Evolutionary conservation across 2,329 filamentous ascomycete species (phyloP).

Genomic region (Penicillium sp.): DNA sequence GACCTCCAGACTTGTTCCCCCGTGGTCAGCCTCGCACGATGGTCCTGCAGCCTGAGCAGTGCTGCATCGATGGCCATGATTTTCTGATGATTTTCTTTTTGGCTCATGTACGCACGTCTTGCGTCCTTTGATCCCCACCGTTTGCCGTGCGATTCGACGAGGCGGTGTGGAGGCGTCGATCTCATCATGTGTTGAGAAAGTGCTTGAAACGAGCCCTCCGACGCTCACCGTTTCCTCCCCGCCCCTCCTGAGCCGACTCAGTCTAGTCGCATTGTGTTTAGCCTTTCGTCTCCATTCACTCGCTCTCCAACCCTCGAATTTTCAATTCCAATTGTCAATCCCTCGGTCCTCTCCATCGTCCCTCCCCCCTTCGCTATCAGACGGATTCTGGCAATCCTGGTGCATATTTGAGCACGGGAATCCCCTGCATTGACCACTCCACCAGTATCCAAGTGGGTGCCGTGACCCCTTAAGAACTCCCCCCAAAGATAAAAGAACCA

Average conservation of each 20-base stretch:
- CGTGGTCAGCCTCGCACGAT: too few relatives aligned
- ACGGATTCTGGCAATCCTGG: conserved; percentile 10
- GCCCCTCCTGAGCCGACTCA: conserved; percentile 1
- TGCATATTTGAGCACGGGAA: too few relatives aligned
- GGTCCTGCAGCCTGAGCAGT: too few relatives aligned
- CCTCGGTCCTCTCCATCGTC: background rate
- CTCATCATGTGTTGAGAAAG: conserved; percentile 7
- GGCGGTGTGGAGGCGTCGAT: conserved; percentile 19
- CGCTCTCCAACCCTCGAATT: background rate
- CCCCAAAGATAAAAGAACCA: too few relatives aligned
- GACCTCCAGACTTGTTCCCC: too few relatives aligned
- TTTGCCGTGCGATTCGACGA: conserved; percentile 6
- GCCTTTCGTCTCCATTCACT: conserved; percentile 1
- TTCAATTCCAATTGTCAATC: background rate
- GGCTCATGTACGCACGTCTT: too few relatives aligned
- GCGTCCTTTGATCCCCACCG: background rate
- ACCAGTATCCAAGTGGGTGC: background rate
- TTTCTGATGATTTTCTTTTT: too few relatives aligned
- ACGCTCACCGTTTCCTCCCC: conserved; percentile 13
- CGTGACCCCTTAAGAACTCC: too few relatives aligned
- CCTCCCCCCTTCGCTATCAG: background rate
- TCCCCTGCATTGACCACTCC: background rate
- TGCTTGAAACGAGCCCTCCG: conserved; percentile 13
- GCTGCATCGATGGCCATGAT: too few relatives aligned
- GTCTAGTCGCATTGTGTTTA: too few relatives aligned